Evolutionary conservation across 1,139 yeast species (phyloP), one percentile per base, ranked within the genome.

Genomic region (Blastobotrys illinoisensis): DNA sequence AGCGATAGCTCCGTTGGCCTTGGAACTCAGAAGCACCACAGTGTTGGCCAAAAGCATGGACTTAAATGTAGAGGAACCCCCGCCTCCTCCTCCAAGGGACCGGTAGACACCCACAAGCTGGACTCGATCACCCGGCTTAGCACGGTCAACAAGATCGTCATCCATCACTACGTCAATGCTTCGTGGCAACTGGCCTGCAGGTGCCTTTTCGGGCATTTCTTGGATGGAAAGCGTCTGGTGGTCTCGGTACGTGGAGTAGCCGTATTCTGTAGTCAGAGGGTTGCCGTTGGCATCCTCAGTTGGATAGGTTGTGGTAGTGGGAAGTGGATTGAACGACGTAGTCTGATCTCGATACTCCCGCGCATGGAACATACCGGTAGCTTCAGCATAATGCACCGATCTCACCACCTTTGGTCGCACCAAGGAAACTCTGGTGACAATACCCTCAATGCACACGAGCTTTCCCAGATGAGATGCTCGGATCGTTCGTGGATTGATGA

Each of bases 151-250:
- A 61, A 93, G 77, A 69, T 93, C 99, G 66, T 91, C 98, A 69
- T 93, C 97, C 67, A 95, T 75, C 20, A 93, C 81, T 44, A 93
- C 87, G 67, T 93, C 99, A 45, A 93, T 81, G 1, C 96, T 85
- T 62, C 99, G 79, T 46, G 99, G 99, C 60, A 93, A 77, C 72
- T 93, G 99, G 57, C 99, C 99, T 1, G 98, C 96, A 16, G 99
- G 99, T 0, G 99, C 97, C 62, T 86, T 80, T 73, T 93, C 99
- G 0, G 99, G 99, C 93, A 95, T 88, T 74, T 93, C 99, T 71
- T 93, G 99, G 44, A 93, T 86, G 0, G 97, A 83, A 43, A 93
- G 80, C 48, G 90, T 87, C 72, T 93, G 99, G 68, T 93, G 97
- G 71, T 93, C 99, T 64, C 93, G 80, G 69, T 89, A 93, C 19